Evolutionary conservation across 2,329 filamentous ascomycete species (phyloP), one percentile per base, ranked within the genome.

Genomic region (Penicillium rolfsii): DNA sequence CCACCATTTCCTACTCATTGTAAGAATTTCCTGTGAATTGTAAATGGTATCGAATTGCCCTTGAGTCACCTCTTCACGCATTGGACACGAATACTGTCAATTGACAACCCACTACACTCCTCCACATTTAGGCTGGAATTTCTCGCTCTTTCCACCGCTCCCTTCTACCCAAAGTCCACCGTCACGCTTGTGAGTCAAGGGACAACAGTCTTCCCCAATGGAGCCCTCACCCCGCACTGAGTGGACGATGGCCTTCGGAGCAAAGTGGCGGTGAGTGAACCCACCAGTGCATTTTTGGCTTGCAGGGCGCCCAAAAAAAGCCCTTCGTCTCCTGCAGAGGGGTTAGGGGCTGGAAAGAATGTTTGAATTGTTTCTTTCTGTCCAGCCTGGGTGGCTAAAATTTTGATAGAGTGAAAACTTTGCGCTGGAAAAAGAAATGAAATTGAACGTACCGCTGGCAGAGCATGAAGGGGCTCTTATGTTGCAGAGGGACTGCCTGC

Each of bases 201-300:
- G 40, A 41, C 45, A 19, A 30, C 28, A 24, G 3, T 48, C 60
- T 57, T 57, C 63, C 63, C 59, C 45, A 53, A 52, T 43, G 62
- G 62, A 59, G 53, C 43, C 41, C 41, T n/a, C 30, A 40, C 61
- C 64, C 59, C 66, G 57, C 67, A 57, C 52, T 56, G 24, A 28
- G 58, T 65, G 46, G 57, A 41, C 19, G 55, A 57, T 60, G 46
- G 55, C 57, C 57, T 58, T 45, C 33, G 57, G 52, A 52, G 6
- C 36, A 60, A 67, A 70, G 62, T 70, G 60, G 67, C 67, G 67
- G 67, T 70, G 67, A 69, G 66, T 59, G 60, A 63, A 55, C 52
- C 36, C 41, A 35, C 35, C 22, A 6, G 24, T 16, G 38, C 35
- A 24, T 55, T 61, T 57, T 57, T 53, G 61, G 26, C 52, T 24